These are phyloP conservation scores for Mytilinidion resinicola DNA, from an alignment of 495 filamentous ascomycete species.

Conservation along the genomic window DNA sequence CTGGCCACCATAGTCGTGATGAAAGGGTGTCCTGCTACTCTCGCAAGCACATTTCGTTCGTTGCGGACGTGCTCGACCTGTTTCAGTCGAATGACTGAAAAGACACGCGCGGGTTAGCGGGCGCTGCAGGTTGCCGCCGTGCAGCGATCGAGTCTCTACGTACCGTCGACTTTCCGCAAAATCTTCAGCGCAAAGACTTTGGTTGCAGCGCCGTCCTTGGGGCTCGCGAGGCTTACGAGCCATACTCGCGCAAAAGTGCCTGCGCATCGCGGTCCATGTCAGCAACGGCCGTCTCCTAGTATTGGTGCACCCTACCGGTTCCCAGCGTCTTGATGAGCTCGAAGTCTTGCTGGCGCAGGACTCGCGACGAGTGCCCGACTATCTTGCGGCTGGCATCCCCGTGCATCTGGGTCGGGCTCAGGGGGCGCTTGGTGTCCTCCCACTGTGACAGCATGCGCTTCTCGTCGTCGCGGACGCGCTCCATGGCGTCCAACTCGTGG, in stretches of 20 bases:
- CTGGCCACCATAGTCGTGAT: conserved; percentile 86
- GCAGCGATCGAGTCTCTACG: conserved; percentile 14
- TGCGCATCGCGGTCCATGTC: conserved; percentile 42
- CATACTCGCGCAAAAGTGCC: conserved; percentile 96
- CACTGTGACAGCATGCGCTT: conserved; percentile 45
- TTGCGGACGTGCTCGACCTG: conserved; percentile 97
- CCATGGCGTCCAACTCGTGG: conserved; percentile 18
- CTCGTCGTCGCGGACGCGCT: conserved; percentile 41
- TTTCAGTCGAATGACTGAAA: conserved; percentile 84
- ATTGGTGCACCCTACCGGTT: conserved; percentile 52
- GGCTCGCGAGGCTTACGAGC: conserved; percentile 57
- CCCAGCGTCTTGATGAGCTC: conserved; percentile 82
- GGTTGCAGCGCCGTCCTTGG: conserved; percentile 34
- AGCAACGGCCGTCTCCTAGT: neutral
- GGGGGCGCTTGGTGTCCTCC: conserved; percentile 41
- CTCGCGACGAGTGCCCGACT: conserved; percentile 50
- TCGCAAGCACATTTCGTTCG: conserved; percentile 78
- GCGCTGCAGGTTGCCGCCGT: neutral
- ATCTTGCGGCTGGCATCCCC: conserved; percentile 51
- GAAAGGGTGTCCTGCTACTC: conserved; percentile 88
- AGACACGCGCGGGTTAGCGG: conserved; percentile 13
- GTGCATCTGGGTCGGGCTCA: conserved; percentile 48
- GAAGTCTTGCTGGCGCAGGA: conserved; percentile 66
- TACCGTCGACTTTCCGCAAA: conserved; percentile 78
- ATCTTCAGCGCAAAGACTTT: conserved; percentile 92